Evolutionary conservation across 257 asterid genomes (phyloP), one percentile per base, ranked within the genome.

Genomic region (Lantana camara): DNA sequence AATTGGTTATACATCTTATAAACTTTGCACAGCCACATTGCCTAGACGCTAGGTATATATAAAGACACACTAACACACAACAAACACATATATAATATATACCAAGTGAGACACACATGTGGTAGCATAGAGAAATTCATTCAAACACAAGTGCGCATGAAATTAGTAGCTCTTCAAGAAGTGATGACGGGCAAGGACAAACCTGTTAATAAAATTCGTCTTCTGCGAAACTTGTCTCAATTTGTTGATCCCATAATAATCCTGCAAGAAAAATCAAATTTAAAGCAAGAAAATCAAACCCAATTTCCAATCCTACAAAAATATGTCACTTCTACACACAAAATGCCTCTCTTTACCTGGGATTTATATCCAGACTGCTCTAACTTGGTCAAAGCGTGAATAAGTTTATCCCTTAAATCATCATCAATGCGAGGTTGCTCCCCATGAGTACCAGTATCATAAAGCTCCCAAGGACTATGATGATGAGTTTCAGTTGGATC

Each of bases 391-490:
- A 93, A 67, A 29, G 87, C 81, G 66, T 3, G 66, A 59, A 80
- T 75, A 69, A 93, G 82, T 69, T 69, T 73, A 49, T 75, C 79
- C 73, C 90, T 80, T 59, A 71, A 63, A 40, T 78, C 85, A 57
- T 75, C 87, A 64, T 82, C 85, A 38, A 93, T 82, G 69, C 57
- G 96, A 69, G 96, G 94, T 63, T 77, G 87, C 69, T 87, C 90
- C 92, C 87, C 81, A 2, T 73, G 82, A 22, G 79, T 60, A 72
- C 65, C 75, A 14, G 81, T 59, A 73, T 93, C 96, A 73, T 77
- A 78, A 34, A 93, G 96, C 71, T 93, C 99, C 99, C 99, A 93
- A 21, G 99, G 97, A 74, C 97, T 87, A 81, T 93, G 99, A 60
- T 69, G 77, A 76, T 85, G 97, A 27, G 81, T 82, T 78, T 83